These are phyloP conservation scores for Solanum lignicaule DNA, from an alignment of 257 asterid species.

Conservation along the genomic window DNA sequence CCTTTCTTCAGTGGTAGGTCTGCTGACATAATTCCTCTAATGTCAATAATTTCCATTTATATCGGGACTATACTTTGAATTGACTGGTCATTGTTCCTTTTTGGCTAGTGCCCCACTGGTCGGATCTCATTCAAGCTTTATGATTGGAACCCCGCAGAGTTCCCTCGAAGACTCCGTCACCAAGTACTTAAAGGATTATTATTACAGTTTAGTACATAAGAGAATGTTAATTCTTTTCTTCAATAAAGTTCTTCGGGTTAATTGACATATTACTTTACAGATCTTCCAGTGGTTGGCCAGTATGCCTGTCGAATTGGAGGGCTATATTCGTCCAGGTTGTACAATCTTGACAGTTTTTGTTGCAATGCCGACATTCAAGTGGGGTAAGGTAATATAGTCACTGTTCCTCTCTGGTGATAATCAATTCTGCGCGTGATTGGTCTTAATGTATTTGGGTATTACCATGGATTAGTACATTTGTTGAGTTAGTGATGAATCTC, in stretches of 20 bases:
- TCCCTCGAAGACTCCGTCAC: constrained; percentile 85
- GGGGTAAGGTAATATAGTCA: constrained; percentile 55
- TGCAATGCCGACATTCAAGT: constrained; percentile 61
- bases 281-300: constrained; percentile 87
- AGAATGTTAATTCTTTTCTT: constrained; percentile 12
- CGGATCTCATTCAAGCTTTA: constrained; percentile 93
- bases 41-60: neutral
- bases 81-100: constrained; percentile 3
- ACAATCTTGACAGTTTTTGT: constrained; percentile 75
- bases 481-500: neutral
- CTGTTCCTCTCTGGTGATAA: neutral
- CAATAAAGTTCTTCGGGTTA: constrained; percentile 11
- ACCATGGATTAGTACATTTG: neutral
- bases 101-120: constrained; percentile 70
- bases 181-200: constrained; percentile 67
- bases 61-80: neutral
- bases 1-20: constrained; percentile 61
- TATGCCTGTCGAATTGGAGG: constrained; percentile 97
- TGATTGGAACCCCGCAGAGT: constrained; percentile 97
- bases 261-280: constrained; percentile 26
- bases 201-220: constrained; percentile 57
- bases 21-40: constrained; percentile 2
- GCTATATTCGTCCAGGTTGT: constrained; percentile 92
- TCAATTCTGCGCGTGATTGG: neutral
- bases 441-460: neutral